These are phyloP conservation scores for Cyberlindnera xylosilytica DNA, from an alignment of 805 yeast genomes.

Conservation along the genomic window DNA sequence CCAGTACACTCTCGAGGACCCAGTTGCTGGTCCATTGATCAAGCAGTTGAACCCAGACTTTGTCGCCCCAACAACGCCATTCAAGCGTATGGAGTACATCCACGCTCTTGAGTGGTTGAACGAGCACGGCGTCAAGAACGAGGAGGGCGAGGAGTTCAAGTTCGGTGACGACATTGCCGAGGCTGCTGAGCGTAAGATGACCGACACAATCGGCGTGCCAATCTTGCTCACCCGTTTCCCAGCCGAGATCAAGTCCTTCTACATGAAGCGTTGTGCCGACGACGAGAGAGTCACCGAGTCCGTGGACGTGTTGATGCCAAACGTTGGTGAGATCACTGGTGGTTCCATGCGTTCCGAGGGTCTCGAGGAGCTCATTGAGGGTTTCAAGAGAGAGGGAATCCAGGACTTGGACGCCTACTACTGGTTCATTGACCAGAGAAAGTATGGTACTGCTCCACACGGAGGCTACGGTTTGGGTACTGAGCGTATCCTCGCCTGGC, in stretches of 20 bases:
- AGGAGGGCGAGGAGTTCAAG: constrained; percentile 87
- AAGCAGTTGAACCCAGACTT: constrained; percentile 92
- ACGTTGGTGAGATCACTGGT: constrained; percentile 98
- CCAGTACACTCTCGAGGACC: constrained; percentile 79
- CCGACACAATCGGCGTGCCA: constrained; percentile 90
- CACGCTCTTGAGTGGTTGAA: constrained; percentile 95
- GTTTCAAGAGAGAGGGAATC: constrained; percentile 90
- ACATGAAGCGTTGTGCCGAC: constrained; percentile 90
- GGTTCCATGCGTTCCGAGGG: constrained; percentile 97
- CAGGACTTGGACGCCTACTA: constrained; percentile 72
- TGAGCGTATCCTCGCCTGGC: constrained; percentile 97
- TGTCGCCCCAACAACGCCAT: constrained; percentile 78
- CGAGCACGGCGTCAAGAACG: constrained; percentile 92
- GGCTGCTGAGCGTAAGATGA: constrained; percentile 99
- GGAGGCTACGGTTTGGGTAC: constrained; percentile 99
- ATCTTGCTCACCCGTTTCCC: constrained; percentile 94
- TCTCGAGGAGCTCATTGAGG: constrained; percentile 79
- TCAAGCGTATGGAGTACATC: constrained; percentile 86
- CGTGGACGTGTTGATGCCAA: constrained; percentile 98
- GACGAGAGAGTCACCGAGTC: constrained; percentile 96
- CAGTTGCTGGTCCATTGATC: constrained; percentile 86
- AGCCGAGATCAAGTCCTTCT: constrained; percentile 93
- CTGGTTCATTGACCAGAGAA: constrained; percentile 95
- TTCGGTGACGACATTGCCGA: constrained; percentile 99
- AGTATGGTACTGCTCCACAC: constrained; percentile 96